Percentiles rank a stretch among this genome's conserved stretches.
phyloP scores from a whole-genome alignment of 2,329 filamentous ascomycete genomes.

The Neurospora sp. region DNA sequence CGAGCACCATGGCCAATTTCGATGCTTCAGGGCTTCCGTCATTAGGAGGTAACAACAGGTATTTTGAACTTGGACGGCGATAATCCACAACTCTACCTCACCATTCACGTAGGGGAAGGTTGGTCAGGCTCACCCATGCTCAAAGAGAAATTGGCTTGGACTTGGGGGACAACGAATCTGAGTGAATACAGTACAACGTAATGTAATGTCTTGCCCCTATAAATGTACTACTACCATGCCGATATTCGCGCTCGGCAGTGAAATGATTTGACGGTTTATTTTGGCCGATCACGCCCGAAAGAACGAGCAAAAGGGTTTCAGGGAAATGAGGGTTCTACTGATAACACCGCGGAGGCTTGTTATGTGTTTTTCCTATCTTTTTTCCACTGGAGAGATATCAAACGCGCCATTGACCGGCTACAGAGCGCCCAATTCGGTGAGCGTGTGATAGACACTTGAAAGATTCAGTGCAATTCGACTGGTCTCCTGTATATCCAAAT shows the following conservation, averaged over 20 bases:
- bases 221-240: background rate
- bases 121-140: background rate
- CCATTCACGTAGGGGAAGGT: background rate
- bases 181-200: background rate
- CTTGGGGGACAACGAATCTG: background rate
- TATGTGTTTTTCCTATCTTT: background rate
- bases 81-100: slow-evolving; percentile 2
- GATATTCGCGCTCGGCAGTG: background rate
- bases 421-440: background rate
- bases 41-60: slow-evolving; percentile 16
- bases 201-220: background rate
- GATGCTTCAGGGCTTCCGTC: slow-evolving; percentile 16
- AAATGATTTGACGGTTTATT: background rate
- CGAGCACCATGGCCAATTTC: slow-evolving; percentile 17
- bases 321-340: background rate
- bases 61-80: slow-evolving; percentile 13
- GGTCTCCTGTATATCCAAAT: background rate
- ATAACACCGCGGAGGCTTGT: background rate
- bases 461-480: background rate
- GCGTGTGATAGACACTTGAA: background rate
- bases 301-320: background rate
- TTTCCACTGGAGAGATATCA: background rate
- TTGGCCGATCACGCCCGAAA: background rate
- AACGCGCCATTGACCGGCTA: background rate
- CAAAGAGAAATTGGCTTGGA: background rate